These are phyloP conservation scores for Corrigiola litoralis DNA, from an alignment of 179 eudicot genomes.

Conservation along the genomic window DNA sequence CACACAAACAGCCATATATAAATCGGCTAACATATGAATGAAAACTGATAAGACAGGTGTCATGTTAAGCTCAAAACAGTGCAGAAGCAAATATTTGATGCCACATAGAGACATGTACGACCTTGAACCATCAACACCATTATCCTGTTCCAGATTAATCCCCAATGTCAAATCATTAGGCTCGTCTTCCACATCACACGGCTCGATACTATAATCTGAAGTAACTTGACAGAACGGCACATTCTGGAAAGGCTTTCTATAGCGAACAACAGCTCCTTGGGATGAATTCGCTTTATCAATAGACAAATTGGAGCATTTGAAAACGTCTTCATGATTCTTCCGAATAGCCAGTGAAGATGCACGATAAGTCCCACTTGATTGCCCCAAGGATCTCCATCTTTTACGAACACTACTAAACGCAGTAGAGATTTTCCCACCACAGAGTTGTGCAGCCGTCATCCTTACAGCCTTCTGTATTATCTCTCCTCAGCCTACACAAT, in stretches of 20 bases:
- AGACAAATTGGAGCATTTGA: conserved; percentile 24
- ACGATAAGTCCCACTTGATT: conserved; percentile 12
- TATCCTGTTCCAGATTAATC: conserved; percentile 22
- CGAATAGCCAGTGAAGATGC: conserved; percentile 13
- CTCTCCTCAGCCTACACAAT: not conserved
- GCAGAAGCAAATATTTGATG: too few relatives aligned
- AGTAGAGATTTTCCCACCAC: conserved; percentile 23
- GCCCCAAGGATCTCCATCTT: conserved; percentile 25
- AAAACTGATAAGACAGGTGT: too few relatives aligned
- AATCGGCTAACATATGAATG: too few relatives aligned
- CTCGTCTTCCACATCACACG: conserved; percentile 44
- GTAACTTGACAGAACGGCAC: conserved; percentile 23
- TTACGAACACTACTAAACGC: conserved; percentile 22
- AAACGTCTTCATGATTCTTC: conserved; percentile 21
- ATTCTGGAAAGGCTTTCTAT: conserved; percentile 31
- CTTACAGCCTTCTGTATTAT: not conserved
- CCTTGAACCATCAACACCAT: conserved; percentile 14
- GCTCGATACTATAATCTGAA: conserved; percentile 43
- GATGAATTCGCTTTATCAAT: conserved; percentile 14
- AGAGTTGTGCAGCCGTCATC: conserved; percentile 31
- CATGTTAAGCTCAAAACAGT: too few relatives aligned
- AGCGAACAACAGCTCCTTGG: conserved; percentile 15
- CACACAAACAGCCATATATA: too few relatives aligned
- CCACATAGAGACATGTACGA: too few relatives aligned
- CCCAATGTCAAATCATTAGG: conserved; percentile 32